These are phyloP conservation scores for Ganoderma meredithae DNA, from an alignment of 1,284 basidiomycete species.

Conservation along the genomic window DNA sequence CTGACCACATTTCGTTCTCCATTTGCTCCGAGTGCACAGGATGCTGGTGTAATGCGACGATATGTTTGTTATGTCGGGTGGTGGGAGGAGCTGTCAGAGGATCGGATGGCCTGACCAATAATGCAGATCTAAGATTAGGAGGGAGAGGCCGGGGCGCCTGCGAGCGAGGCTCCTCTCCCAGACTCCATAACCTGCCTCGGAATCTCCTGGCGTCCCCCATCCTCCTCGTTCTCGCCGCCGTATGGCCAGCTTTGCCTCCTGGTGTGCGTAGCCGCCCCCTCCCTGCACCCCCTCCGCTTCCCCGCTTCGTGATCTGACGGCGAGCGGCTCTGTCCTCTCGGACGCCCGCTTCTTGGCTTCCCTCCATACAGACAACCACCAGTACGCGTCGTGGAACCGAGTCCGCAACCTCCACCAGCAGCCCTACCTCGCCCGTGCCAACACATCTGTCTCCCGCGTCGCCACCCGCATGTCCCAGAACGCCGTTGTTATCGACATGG, in stretches of 20 bases:
- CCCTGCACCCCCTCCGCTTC: not conserved
- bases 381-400: conserved; percentile 63
- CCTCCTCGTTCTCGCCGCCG: conserved; percentile 13
- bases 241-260: conserved; percentile 36
- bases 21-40: not conserved
- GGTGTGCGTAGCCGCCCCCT: conserved; percentile 38
- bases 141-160: conserved; percentile 21
- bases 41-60: not conserved
- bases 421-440: conserved; percentile 57
- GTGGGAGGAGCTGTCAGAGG: conserved; percentile 8
- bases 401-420: conserved; percentile 56
- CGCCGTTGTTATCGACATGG: conserved; percentile 49
- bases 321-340: conserved; percentile 16
- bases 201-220: conserved; percentile 11
- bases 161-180: conserved; percentile 20
- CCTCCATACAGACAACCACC: conserved; percentile 50
- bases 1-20: no score
- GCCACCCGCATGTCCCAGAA: conserved; percentile 51
- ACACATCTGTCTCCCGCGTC: conserved; percentile 52
- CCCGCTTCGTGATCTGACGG: conserved; percentile 14
- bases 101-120: conserved; percentile 29
- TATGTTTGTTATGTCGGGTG: not conserved
- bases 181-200: conserved; percentile 16
- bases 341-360: conserved; percentile 14
- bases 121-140: conserved; percentile 31